Percentiles rank a stretch among this genome's conserved stretches.
These are phyloP conservation scores for Fusarium austroafricanum DNA, from an alignment of 2,329 filamentous ascomycete genomes.

Conservation along the genomic window DNA sequence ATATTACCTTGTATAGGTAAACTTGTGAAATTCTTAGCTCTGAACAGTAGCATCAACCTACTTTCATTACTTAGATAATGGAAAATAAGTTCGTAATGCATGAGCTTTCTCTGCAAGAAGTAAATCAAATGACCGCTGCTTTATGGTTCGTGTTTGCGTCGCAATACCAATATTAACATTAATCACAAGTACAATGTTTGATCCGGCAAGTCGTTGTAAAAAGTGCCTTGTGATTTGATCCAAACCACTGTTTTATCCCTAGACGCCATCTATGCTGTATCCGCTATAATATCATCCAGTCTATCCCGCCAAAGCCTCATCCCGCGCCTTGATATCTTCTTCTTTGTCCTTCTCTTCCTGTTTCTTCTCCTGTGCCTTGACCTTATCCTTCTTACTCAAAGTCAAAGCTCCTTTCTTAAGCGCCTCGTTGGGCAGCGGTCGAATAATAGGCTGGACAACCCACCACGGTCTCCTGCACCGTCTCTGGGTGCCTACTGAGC, in stretches of 20 bases:
- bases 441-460: conserved; percentile 88
- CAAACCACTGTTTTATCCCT: not conserved
- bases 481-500: conserved; percentile 74
- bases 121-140: too few relatives aligned
- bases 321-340: conserved; percentile 44
- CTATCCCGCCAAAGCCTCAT: conserved; percentile 45
- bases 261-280: conserved; percentile 37
- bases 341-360: conserved; percentile 36
- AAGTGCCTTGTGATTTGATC: conserved; percentile 7
- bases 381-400: conserved; percentile 76
- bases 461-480: conserved; percentile 83
- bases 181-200: too few relatives aligned
- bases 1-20: too few relatives aligned
- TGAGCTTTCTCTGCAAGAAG: too few relatives aligned
- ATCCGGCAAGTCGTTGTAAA: not conserved
- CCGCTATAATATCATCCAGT: not conserved
- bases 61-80: too few relatives aligned
- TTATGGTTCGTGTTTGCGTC: too few relatives aligned
- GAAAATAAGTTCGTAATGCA: too few relatives aligned
- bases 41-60: too few relatives aligned
- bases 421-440: conserved; percentile 89
- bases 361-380: conserved; percentile 49
- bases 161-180: too few relatives aligned
- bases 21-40: too few relatives aligned
- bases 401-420: conserved; percentile 81